A percentile compares a stretch with the other conserved stretches of the same genome.
Evolutionary conservation across 1,284 basidiomycete genomes (phyloP).

Genomic region (Puccinia horiana): DNA sequence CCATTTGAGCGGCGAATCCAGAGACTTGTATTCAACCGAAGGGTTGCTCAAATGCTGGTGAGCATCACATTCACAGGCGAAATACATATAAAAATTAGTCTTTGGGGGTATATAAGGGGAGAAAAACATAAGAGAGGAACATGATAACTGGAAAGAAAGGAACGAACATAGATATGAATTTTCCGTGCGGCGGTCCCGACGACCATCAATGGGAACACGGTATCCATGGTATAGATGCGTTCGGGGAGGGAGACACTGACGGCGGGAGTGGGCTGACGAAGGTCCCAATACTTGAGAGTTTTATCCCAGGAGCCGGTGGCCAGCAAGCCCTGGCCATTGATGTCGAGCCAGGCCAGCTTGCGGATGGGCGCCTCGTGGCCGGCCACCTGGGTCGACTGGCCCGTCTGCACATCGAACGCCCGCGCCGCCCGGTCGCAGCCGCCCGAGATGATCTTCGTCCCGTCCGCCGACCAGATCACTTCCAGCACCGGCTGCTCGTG

Average conservation of each 20-base stretch:
- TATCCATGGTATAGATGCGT: conserved; percentile 83
- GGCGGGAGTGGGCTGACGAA: conserved; percentile 72
- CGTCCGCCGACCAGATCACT: conserved; percentile 79
- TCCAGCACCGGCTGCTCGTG: conserved; percentile 81
- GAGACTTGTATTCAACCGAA: conserved; percentile 55
- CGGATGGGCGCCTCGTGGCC: conserved; percentile 81
- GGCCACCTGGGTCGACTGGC: conserved; percentile 68
- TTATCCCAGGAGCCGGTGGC: conserved; percentile 91
- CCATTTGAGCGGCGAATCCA: conserved; percentile 84
- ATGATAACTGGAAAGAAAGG: conserved; percentile 64
- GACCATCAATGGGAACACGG: conserved; percentile 81
- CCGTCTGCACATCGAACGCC: conserved; percentile 77
- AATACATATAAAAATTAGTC: too few species aligned
- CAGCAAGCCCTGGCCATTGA: conserved; percentile 68
- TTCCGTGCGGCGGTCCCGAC: conserved; percentile 91
- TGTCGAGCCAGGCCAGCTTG: conserved; percentile 73
- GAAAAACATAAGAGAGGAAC: not conserved
- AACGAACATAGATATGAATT: conserved; percentile 68
- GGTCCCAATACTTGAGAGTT: conserved; percentile 91
- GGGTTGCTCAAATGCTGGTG: conserved; percentile 62
- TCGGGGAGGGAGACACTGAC: conserved; percentile 80
- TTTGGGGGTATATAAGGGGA: too few species aligned
- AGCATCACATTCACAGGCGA: conserved; percentile 31
- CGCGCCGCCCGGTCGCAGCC: conserved; percentile 75
- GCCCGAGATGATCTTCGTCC: conserved; percentile 77